Evolutionary conservation across 495 filamentous ascomycete genomes (phyloP).

Genomic region (Aspergillus asperescens): DNA sequence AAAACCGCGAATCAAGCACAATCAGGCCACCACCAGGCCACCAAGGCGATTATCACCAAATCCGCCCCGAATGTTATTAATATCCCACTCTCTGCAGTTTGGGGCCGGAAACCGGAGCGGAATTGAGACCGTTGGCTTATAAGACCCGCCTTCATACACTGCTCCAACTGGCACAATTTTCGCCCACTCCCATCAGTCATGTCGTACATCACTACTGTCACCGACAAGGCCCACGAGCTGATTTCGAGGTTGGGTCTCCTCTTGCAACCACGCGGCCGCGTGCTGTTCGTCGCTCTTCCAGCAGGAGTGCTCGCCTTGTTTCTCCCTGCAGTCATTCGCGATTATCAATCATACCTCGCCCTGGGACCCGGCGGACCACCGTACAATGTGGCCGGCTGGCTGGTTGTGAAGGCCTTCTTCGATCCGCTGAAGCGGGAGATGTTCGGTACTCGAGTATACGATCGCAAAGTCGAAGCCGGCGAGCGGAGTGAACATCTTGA

Average conservation of each 20-base stretch:
- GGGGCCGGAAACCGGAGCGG: too few relatives aligned
- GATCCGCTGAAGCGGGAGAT: slow-evolving; percentile 30
- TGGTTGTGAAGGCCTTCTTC: slow-evolving; percentile 23
- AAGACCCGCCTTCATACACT: too few relatives aligned
- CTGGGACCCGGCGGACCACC: slow-evolving; percentile 34
- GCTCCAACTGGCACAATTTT: too few relatives aligned
- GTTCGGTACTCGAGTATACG: slow-evolving; percentile 30
- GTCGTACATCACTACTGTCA: neutral
- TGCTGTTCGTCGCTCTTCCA: slow-evolving; percentile 20
- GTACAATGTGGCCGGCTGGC: slow-evolving; percentile 34
- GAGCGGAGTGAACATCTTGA: slow-evolving; percentile 14
- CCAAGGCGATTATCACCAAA: too few relatives aligned
- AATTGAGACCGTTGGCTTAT: too few relatives aligned
- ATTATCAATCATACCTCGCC: slow-evolving; percentile 29
- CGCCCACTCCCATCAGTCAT: too few relatives aligned
- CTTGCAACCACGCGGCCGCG: slow-evolving; percentile 7
- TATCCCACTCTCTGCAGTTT: too few relatives aligned
- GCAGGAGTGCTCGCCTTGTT: slow-evolving; percentile 21
- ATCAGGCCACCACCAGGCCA: neutral
- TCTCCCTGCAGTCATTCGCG: slow-evolving; percentile 27
- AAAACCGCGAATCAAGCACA: neutral
- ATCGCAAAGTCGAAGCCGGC: slow-evolving; percentile 21
- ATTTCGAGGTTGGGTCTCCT: neutral
- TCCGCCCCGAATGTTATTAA: too few relatives aligned
- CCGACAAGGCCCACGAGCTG: neutral